Evolutionary conservation across 352 stramenopile genomes (phyloP).

Genomic region (Globisporangium uncinulatum): DNA sequence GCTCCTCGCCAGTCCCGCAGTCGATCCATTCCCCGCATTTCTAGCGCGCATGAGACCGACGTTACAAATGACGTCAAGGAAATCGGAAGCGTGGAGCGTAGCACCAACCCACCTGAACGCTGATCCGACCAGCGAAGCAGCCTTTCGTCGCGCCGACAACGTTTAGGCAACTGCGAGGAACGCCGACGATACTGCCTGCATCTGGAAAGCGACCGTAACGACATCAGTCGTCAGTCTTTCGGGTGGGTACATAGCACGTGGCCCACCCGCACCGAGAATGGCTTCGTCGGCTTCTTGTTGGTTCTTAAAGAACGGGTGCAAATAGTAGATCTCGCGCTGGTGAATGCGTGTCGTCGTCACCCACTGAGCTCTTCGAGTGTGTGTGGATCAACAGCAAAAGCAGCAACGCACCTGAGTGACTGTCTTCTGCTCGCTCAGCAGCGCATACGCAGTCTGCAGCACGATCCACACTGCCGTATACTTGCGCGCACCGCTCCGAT

Average conservation of each 20-base stretch:
- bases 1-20: slow-evolving; percentile 51
- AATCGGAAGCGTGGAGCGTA: background rate
- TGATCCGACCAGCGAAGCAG: slow-evolving; percentile 55
- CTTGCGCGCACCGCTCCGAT: slow-evolving; percentile 56
- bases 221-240: background rate
- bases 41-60: slow-evolving; percentile 14
- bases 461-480: slow-evolving; percentile 83
- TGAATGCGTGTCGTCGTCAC: background rate
- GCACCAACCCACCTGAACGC: slow-evolving; percentile 29
- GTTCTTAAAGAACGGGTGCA: slow-evolving; percentile 78
- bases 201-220: slow-evolving; percentile 24
- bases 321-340: slow-evolving; percentile 80
- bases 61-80: background rate
- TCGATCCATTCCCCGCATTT: slow-evolving; percentile 46
- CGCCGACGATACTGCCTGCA: slow-evolving; percentile 56
- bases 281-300: slow-evolving; percentile 80
- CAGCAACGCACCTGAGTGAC: slow-evolving; percentile 54
- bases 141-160: slow-evolving; percentile 84
- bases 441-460: slow-evolving; percentile 66
- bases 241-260: background rate
- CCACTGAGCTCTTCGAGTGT: background rate
- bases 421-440: slow-evolving; percentile 72
- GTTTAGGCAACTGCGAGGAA: slow-evolving; percentile 67
- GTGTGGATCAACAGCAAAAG: background rate
- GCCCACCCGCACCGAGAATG: slow-evolving; percentile 47